Evolutionary conservation across 1,139 yeast species (phyloP).

Genomic region (Groenewaldozyma sp.): DNA sequence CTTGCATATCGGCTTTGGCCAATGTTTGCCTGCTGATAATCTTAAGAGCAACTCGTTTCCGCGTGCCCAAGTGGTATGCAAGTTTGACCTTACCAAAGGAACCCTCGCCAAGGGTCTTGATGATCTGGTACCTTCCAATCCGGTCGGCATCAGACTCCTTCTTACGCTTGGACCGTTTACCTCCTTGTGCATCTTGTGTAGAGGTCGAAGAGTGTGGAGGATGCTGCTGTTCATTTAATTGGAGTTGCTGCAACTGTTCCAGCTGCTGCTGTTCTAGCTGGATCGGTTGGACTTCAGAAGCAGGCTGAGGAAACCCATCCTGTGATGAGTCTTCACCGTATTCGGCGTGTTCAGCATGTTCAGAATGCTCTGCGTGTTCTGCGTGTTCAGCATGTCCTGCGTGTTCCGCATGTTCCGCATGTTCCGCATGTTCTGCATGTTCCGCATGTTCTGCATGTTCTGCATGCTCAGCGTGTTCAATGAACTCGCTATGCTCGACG

Average conservation of each 20-base stretch:
- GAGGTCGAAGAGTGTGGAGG: not conserved
- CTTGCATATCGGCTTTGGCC: slow-evolving; percentile 97
- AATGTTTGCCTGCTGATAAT: slow-evolving; percentile 89
- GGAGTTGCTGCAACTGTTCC: not conserved
- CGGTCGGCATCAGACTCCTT: slow-evolving; percentile 26
- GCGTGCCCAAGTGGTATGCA: slow-evolving; percentile 88
- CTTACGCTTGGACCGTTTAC: not conserved
- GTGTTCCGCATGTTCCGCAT: not conserved
- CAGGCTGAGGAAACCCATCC: not conserved
- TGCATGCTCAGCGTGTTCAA: slow-evolving; percentile 3
- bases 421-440: not conserved
- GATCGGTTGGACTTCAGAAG: slow-evolving; percentile 1
- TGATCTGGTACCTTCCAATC: slow-evolving; percentile 89
- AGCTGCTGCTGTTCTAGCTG: slow-evolving; percentile 3
- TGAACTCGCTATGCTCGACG: slow-evolving; percentile 1
- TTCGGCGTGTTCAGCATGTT: slow-evolving; percentile 1
- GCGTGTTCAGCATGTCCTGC: slow-evolving; percentile 2
- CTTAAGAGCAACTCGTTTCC: slow-evolving; percentile 88
- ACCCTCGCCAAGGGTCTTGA: slow-evolving; percentile 93
- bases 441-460: not conserved
- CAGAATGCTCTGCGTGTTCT: slow-evolving; percentile 1
- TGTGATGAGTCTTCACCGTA: not conserved
- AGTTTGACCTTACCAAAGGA: slow-evolving; percentile 95
- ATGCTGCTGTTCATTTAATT: not conserved
- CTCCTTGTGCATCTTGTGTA: not conserved